Percentiles rank a stretch among this genome's conserved stretches.
These are phyloP conservation scores for Globisporangium middletonii DNA, from an alignment of 352 stramenopile species.

Conservation along the genomic window DNA sequence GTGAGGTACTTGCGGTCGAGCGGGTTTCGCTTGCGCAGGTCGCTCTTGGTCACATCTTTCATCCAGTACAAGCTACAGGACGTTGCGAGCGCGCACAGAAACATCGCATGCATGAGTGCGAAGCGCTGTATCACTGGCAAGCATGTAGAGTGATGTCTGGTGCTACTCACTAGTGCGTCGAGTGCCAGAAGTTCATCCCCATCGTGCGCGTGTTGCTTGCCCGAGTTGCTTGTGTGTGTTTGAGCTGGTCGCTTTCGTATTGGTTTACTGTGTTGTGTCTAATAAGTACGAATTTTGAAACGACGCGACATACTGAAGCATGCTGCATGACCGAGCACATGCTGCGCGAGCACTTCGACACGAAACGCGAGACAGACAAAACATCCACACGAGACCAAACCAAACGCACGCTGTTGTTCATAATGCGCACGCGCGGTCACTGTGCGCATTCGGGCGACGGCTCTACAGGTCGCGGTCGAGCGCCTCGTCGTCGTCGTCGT, in stretches of 20 bases:
- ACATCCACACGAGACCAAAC: no score
- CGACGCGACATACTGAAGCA: no score
- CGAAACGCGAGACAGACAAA: no score
- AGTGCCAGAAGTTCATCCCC: conserved; percentile 90
- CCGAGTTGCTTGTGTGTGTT: background rate
- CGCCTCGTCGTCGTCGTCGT: conserved; percentile 45
- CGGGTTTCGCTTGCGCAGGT: conserved; percentile 74
- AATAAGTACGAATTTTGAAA: no score
- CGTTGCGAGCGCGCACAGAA: background rate
- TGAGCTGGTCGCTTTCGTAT: no score
- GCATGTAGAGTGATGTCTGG: background rate
- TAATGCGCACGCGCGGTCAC: background rate
- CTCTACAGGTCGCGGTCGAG: conserved; percentile 68
- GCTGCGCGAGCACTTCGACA: no score
- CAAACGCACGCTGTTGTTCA: background rate
- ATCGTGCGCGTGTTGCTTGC: conserved; percentile 24
- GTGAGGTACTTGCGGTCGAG: conserved; percentile 70
- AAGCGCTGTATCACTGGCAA: background rate
- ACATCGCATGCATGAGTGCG: background rate
- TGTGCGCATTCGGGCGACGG: no score
- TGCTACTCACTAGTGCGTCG: conserved; percentile 74
- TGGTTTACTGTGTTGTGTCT: background rate
- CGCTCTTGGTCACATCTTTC: conserved; percentile 73
- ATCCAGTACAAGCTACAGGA: conserved; percentile 78
- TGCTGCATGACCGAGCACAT: no score